phyloP scores from a whole-genome alignment of 192 early-diverging fungal genomes.

The Backusella luteola region DNA sequence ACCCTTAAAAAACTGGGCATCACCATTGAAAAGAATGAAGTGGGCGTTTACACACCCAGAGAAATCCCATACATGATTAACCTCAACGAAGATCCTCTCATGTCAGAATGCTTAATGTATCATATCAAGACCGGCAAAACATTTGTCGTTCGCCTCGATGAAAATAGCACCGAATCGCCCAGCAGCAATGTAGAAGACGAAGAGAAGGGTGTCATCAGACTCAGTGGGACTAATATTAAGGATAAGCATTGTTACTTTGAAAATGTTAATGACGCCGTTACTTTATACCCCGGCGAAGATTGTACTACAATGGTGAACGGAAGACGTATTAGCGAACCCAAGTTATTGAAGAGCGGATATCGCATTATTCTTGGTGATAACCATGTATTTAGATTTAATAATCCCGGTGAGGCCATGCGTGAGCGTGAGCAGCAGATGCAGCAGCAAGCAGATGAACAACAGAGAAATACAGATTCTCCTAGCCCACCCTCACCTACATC shows the following conservation, averaged over 20 bases:
- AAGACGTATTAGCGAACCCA: slow-evolving; percentile 54
- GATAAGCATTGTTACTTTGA: slow-evolving; percentile 75
- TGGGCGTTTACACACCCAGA: slow-evolving; percentile 77
- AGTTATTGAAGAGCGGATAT: slow-evolving; percentile 64
- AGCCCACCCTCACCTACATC: slow-evolving; percentile 12
- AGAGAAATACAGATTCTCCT: not conserved
- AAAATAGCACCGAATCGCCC: slow-evolving; percentile 27
- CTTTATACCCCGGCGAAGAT: slow-evolving; percentile 55
- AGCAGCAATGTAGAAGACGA: not conserved
- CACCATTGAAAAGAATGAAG: slow-evolving; percentile 61
- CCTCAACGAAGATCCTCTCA: slow-evolving; percentile 84
- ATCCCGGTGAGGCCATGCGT: slow-evolving; percentile 61
- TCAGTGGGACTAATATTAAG: slow-evolving; percentile 59
- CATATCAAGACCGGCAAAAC: slow-evolving; percentile 76
- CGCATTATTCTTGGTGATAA: slow-evolving; percentile 79
- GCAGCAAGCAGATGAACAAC: not conserved
- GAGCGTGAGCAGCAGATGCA: slow-evolving; percentile 29
- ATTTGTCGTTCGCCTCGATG: slow-evolving; percentile 58
- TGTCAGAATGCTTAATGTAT: slow-evolving; percentile 91
- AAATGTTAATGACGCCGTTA: slow-evolving; percentile 57
- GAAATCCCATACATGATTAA: slow-evolving; percentile 86
- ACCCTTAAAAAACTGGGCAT: slow-evolving; percentile 81
- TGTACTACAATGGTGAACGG: slow-evolving; percentile 80
- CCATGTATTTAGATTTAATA: slow-evolving; percentile 84
- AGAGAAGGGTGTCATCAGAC: slow-evolving; percentile 41